A percentile compares a stretch with the other conserved stretches of the same genome.
These are phyloP conservation scores for Carex myosuroides DNA, from an alignment of 176 grass and related monocot species.

Conservation along the genomic window DNA sequence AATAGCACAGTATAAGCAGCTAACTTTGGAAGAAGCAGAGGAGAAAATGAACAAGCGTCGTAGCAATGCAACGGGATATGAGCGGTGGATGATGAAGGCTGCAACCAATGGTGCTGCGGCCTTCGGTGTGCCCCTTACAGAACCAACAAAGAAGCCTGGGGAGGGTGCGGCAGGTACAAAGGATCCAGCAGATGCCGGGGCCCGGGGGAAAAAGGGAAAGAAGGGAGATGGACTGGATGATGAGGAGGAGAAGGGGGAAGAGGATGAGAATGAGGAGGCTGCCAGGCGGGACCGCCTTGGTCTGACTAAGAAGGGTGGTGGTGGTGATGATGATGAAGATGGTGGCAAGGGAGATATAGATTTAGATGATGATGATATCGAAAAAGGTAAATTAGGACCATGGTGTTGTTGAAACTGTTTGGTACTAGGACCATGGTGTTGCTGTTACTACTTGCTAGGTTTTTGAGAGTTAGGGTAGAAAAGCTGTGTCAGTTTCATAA, in stretches of 20 bases:
- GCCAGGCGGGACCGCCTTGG: conserved; percentile 35
- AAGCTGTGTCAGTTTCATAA: not conserved
- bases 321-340: conserved; percentile 63
- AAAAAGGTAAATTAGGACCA: conserved; percentile 48
- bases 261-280: conserved; percentile 33
- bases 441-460: not conserved
- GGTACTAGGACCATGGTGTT: not conserved
- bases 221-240: conserved; percentile 42
- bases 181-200: conserved; percentile 11
- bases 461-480: not conserved
- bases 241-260: conserved; percentile 39
- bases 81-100: conserved; percentile 83
- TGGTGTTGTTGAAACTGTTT: not conserved
- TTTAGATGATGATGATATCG: conserved; percentile 71
- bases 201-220: conserved; percentile 44
- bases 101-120: conserved; percentile 68
- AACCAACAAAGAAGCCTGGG: conserved; percentile 25
- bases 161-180: conserved; percentile 16
- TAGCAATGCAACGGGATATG: conserved; percentile 60
- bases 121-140: conserved; percentile 41
- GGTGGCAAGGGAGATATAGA: conserved; percentile 59
- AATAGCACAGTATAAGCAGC: conserved; percentile 74
- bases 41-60: conserved; percentile 79
- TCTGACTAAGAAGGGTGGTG: conserved; percentile 30
- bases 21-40: conserved; percentile 88